Evolutionary conservation across 176 grass and related monocot genomes (phyloP), one percentile per base, ranked within the genome.

Genomic region (Thinopyrum elongatum): DNA sequence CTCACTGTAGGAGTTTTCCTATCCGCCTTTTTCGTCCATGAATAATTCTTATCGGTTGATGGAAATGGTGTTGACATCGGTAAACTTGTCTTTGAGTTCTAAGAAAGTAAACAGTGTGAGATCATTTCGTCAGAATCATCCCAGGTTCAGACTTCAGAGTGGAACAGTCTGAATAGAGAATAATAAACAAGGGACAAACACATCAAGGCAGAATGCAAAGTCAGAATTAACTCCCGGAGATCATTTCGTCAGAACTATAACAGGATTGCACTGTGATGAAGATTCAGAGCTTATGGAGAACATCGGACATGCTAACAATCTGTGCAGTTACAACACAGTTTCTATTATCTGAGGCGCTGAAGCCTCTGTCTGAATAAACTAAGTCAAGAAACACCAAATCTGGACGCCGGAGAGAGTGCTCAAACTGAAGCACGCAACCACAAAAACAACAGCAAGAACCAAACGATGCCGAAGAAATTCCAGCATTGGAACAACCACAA

Each of bases 331-430:
- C 22, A 25, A 30, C 14, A 19, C 13, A 27, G 25, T 46, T 74
- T 74, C 3, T 74, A 49, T 1, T 41, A 19, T 10, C 41, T 28
- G 71, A 49, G 72, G 72, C 25, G 71, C 23, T 28, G 8, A 74
- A 74, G 39, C 39, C 71, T 47, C 70, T 46, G 13, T 39, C 70
- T 26, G 13, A 73, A 26, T 44, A 28, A 74, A 26, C 2, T n/a
- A n/a, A n/a, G 39, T 10, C 2, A 11, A 41, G 39, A 19, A 72
- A 21, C 12, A 80, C 51, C 14, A 67, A 74, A 78, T 68, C 39
- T 81, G 51, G 70, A 7, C 51, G 82, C 25, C 36, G 16, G 65
- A 21, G 28, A 90, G 33, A 34, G 75, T 82, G 81, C n/a, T 75
- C 62, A 85, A 39, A 70, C 42, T 46, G 27, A 62, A 76, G 36